A percentile compares a stretch with the other conserved stretches of the same genome.
Conservation (phyloP, 23 red algal species). For the Gracilaria gracilis region DNA sequence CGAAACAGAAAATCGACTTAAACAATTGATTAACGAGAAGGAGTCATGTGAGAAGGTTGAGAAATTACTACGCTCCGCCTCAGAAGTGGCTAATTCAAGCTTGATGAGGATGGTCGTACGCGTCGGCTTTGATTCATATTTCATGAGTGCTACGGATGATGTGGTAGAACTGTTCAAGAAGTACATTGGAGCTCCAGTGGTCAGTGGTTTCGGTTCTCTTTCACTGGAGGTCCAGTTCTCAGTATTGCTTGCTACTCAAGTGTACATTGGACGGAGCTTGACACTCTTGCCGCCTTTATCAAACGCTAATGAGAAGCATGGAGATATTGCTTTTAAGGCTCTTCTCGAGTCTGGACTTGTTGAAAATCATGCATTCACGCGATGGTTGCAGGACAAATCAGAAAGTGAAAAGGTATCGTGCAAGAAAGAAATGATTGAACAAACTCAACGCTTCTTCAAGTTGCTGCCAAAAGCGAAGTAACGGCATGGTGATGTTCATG, state of each 20-base stretch:
- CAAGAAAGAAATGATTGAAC: conserved; percentile 85
- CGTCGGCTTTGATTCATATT: conserved; percentile 45
- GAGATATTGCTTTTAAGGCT: conserved; percentile 61
- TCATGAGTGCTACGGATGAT: conserved; percentile 32
- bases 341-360: conserved; percentile 79
- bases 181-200: conserved; percentile 22
- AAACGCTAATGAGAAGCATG: conserved; percentile 7
- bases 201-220: conserved; percentile 18
- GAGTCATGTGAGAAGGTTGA: conserved; percentile 1
- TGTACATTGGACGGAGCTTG: conserved; percentile 29
- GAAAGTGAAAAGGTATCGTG: conserved; percentile 49
- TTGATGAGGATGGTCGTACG: conserved; percentile 51
- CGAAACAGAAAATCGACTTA: conserved; percentile 13
- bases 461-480: conserved; percentile 49
- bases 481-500: not conserved
- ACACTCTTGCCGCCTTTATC: conserved; percentile 20
- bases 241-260: conserved; percentile 44
- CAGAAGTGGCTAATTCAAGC: not conserved
- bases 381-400: conserved; percentile 75
- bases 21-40: conserved; percentile 28
- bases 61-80: conserved; percentile 20
- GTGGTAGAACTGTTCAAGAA: conserved; percentile 37
- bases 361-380: conserved; percentile 56
- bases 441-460: conserved; percentile 69
- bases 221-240: conserved; percentile 49